phyloP scores from a whole-genome alignment of 768 basidiomycete species.

The Suillus brevipes region DNA sequence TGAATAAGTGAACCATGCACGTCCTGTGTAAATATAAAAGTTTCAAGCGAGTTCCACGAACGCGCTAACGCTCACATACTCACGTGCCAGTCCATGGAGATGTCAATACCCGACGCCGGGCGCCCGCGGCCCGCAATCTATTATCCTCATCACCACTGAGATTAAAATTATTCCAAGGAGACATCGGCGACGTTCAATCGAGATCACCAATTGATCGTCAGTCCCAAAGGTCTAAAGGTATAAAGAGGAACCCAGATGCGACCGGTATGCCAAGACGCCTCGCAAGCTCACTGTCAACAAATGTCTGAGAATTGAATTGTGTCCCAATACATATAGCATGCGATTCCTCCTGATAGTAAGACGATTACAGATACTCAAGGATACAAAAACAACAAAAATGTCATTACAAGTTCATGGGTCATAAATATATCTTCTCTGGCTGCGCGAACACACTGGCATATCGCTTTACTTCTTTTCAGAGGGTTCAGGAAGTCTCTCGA shows the following conservation, averaged over 20 bases:
- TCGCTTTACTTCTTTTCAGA: background rate
- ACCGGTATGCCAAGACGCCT: no score
- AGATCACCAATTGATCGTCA: background rate
- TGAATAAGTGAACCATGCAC: background rate
- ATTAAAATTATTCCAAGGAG: background rate
- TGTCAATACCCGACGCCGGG: no score
- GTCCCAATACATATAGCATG: background rate
- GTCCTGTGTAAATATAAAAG: background rate
- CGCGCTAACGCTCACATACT: background rate
- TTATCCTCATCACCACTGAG: background rate
- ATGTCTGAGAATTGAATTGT: background rate
- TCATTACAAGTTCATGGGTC: constrained; percentile 2
- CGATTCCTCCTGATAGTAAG: background rate
- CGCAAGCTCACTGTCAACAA: no score
- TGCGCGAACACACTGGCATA: background rate
- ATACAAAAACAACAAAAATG: constrained; percentile 1
- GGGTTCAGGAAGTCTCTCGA: background rate
- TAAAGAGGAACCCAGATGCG: background rate
- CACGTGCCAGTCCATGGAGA: background rate
- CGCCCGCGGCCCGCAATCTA: background rate
- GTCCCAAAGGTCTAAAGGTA: background rate
- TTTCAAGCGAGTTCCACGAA: background rate
- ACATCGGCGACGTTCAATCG: no score
- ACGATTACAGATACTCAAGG: background rate
- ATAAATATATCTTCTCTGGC: constrained; percentile 18